Conservation (phyloP, 1,139 yeast genomes). For the Hyphopichia khmerensis region DNA sequence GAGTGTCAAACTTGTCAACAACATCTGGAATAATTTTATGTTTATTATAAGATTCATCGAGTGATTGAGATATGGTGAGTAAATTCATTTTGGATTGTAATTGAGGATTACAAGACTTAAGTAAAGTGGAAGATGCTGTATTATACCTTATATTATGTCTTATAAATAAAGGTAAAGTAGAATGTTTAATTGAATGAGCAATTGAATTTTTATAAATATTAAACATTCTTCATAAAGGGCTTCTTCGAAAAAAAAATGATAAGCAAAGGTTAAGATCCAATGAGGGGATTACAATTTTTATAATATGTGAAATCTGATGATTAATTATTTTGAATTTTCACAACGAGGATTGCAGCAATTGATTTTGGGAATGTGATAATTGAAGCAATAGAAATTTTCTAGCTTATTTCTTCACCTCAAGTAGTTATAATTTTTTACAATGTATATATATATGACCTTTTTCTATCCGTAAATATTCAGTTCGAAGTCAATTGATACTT, state of each 20-base stretch:
- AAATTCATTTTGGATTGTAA: constrained; percentile 27
- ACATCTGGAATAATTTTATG: constrained; percentile 67
- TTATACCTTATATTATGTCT: not conserved
- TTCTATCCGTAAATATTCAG: not conserved
- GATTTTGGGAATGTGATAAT: not conserved
- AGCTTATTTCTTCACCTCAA: too few relatives aligned
- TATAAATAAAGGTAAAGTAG: not conserved
- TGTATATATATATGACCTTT: too few relatives aligned
- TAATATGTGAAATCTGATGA: not conserved
- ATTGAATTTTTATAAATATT: constrained; percentile 6
- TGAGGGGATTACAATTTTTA: not conserved
- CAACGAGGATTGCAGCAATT: not conserved
- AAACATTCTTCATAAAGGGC: constrained; percentile 6
- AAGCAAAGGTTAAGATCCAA: not conserved
- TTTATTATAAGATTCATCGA: constrained; percentile 59
- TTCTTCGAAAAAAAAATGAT: too few relatives aligned
- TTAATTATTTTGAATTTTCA: too few relatives aligned
- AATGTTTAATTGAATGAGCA: constrained; percentile 3
- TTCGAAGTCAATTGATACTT: not conserved
- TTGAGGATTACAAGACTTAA: not conserved
- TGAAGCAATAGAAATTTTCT: not conserved
- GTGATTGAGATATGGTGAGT: constrained; percentile 63
- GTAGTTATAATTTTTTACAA: too few relatives aligned
- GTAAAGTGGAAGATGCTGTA: not conserved
- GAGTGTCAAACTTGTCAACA: constrained; percentile 45